These are phyloP conservation scores for Aspergillus sp. DNA, from an alignment of 2,329 filamentous ascomycete species.

Conservation along the genomic window DNA sequence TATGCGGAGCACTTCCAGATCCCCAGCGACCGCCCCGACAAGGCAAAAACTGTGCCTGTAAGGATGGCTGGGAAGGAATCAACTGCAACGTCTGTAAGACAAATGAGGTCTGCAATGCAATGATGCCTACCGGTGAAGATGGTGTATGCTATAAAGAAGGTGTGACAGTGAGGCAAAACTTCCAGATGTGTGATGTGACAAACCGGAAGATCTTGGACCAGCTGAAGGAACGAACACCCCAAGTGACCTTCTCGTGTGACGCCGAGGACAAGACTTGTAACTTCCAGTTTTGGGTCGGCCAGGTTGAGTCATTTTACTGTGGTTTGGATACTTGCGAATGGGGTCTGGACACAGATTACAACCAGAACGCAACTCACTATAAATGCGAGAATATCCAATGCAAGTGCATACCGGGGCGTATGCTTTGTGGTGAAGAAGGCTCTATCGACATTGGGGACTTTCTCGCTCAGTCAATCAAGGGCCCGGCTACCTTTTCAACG, in stretches of 20 bases:
- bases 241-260: slow-evolving; percentile 93
- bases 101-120: slow-evolving; percentile 77
- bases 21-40: slow-evolving; percentile 73
- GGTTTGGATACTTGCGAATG: slow-evolving; percentile 79
- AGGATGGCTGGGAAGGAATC: slow-evolving; percentile 92
- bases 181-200: slow-evolving; percentile 96
- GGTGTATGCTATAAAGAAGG: slow-evolving; percentile 92
- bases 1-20: slow-evolving; percentile 84
- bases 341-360: slow-evolving; percentile 64
- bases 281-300: slow-evolving; percentile 98
- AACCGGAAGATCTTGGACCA: slow-evolving; percentile 90
- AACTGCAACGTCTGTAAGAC: slow-evolving; percentile 96
- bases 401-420: slow-evolving; percentile 82
- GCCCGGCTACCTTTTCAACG: slow-evolving; percentile 82
- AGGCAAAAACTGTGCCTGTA: slow-evolving; percentile 74
- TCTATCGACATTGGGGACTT: slow-evolving; percentile 93
- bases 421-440: slow-evolving; percentile 89
- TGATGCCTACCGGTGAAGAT: slow-evolving; percentile 79
- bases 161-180: slow-evolving; percentile 88
- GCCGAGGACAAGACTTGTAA: slow-evolving; percentile 75
- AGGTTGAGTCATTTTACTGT: slow-evolving; percentile 95
- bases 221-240: slow-evolving; percentile 78
- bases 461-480: slow-evolving; percentile 75
- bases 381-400: slow-evolving; percentile 82
- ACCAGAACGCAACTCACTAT: slow-evolving; percentile 80